Percentiles rank a stretch among this genome's conserved stretches.
Evolutionary conservation across 805 yeast genomes (phyloP).

Genomic region (Pichia cephalocereana): DNA sequence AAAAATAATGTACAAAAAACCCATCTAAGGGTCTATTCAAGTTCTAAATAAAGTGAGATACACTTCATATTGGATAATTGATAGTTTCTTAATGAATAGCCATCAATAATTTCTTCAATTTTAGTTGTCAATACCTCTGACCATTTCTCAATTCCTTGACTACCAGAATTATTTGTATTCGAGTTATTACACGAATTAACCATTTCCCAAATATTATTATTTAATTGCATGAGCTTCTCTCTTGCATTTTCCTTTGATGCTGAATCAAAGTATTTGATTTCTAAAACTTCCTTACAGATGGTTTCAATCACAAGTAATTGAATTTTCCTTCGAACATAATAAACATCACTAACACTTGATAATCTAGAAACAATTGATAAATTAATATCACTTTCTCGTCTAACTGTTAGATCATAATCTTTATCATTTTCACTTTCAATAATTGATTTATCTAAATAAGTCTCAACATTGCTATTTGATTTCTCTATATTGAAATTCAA

Average conservation of each 20-base stretch:
- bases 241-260: slow-evolving; percentile 15
- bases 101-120: slow-evolving; percentile 17
- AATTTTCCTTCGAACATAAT: slow-evolving; percentile 28
- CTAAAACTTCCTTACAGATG: slow-evolving; percentile 14
- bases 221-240: slow-evolving; percentile 8
- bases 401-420: too few species aligned
- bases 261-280: slow-evolving; percentile 6
- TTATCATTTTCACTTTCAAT: background rate
- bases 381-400: slow-evolving; percentile 4
- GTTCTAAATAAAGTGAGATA: background rate
- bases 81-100: slow-evolving; percentile 22
- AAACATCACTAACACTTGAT: slow-evolving; percentile 27
- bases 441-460: background rate
- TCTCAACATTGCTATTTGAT: background rate
- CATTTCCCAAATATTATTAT: slow-evolving; percentile 19
- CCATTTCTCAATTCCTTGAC: slow-evolving; percentile 17
- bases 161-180: slow-evolving; percentile 14
- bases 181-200: slow-evolving; percentile 17
- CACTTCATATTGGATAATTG: slow-evolving; percentile 12
- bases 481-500: slow-evolving; percentile 16
- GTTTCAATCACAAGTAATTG: slow-evolving; percentile 25
- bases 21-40: background rate
- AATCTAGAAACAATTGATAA: slow-evolving; percentile 21
- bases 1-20: too few species aligned
- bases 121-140: slow-evolving; percentile 12